Base-by-base conservation (phyloP, 768 basidiomycete species). In the Hemileccinum impolitum region DNA sequence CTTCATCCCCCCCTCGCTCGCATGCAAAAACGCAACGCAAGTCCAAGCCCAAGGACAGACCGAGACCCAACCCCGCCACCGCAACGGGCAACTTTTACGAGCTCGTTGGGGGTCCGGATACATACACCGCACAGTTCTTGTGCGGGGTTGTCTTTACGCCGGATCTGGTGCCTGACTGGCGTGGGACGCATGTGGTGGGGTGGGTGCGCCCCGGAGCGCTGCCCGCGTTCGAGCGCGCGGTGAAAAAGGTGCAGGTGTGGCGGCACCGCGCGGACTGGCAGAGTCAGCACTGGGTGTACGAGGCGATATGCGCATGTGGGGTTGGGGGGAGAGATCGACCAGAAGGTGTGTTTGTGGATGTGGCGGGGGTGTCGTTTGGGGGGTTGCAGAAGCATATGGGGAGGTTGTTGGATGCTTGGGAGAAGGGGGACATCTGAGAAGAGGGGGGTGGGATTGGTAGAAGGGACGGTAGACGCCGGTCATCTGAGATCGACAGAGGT, bases 401-500 rank as follows among this genome's bases (percentile, higher is more conserved):
- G 19, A 47, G 37, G 34, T 34, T 67, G 14, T 45, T 69, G 50
- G 65, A 67, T 2, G 63, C 60, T 46, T 68, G 65, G 65, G 63
- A 67, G 47, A 53, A 45, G 11, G 59, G 59, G 13, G 61, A 68
- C 28, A 61, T 67, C 18, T 62, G 48, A 52, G 23, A 10, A 18
- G n/a, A 17, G 28, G 28, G 2, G 8, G 28, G 28, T 2, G 11
- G 28, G 11, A 30, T 30, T 23, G 23, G 23, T 6, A 6, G 23
- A 6, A 6, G 23, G 23, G 28, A 30, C 9, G 28, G 28, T 30
- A 30, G 28, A 30, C 28, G 28, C 28, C 28, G 28, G 11, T 30
- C 28, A 30, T 30, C 23, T 23, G 23, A 23, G 23, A 23, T 23
- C 23, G 3, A 23, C 6, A 23, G 28, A 30, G 28, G 9, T 30